phyloP scores from a whole-genome alignment of 1,284 basidiomycete genomes.

The Leccinum insigne region DNA sequence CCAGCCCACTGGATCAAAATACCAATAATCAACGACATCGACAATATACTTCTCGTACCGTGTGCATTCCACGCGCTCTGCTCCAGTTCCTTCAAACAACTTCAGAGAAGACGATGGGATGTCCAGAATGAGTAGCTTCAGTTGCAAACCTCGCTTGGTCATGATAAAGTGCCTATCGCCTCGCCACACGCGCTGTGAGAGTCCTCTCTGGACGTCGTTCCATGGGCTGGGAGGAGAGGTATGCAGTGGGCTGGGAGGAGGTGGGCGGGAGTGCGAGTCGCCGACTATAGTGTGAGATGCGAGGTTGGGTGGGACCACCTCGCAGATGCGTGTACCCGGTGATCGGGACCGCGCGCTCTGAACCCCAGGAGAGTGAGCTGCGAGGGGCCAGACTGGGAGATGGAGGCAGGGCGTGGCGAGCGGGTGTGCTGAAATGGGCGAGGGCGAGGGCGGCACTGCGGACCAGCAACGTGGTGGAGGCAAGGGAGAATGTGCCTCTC shows the following conservation, averaged over 20 bases:
- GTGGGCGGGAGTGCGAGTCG: neutral
- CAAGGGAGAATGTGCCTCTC: neutral
- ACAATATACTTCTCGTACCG: slow-evolving; percentile 26
- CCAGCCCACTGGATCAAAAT: slow-evolving; percentile 30
- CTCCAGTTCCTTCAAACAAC: slow-evolving; percentile 22
- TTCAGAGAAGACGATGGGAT: slow-evolving; percentile 20
- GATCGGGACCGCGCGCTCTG: neutral
- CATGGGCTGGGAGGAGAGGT: neutral
- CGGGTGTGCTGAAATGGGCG: neutral
- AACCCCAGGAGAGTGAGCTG: neutral
- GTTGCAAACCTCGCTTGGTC: slow-evolving; percentile 34
- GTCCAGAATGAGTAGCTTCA: slow-evolving; percentile 27
- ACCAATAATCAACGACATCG: slow-evolving; percentile 34
- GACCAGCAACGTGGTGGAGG: neutral
- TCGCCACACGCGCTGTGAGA: slow-evolving; percentile 19
- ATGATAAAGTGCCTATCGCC: slow-evolving; percentile 32
- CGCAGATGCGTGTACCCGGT: neutral
- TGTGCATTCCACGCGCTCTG: slow-evolving; percentile 12
- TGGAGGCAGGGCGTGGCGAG: neutral
- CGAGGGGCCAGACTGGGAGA: neutral
- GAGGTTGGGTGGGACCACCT: neutral
- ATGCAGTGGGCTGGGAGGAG: neutral
- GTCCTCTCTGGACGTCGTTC: neutral
- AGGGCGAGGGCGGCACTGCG: neutral
- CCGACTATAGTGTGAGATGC: neutral